Evolutionary conservation across 176 grass and related monocot species (phyloP), one percentile per base, ranked within the genome.

Genomic region (Aechmea fasciata): DNA sequence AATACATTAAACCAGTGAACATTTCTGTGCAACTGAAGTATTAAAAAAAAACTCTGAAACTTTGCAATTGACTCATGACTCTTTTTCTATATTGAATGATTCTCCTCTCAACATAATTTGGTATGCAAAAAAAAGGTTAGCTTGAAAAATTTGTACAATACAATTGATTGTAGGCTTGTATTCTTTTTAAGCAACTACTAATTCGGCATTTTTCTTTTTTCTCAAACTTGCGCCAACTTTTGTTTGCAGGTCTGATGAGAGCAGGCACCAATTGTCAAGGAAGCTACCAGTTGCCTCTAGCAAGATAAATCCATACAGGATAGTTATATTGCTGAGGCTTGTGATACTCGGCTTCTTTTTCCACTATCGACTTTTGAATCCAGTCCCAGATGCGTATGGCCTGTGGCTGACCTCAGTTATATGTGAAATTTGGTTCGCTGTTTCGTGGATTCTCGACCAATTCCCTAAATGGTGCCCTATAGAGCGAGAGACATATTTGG

Each of bases 401-500:
- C 83, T 90, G 52, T 90, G 87, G 87, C 74, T 90, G 57, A 84
- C 82, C 20, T 84, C 82, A 18, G 82, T 84, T 64, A 84, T 84
- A 72, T 84, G 82, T 69, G 82, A 84, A 75, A 73, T 84, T 11
- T 83, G 81, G 81, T 83, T 83, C 73, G 81, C 75, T 19, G 52
- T 83, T 74, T 83, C 81, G 63, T 79, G 82, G 82, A 84, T 84
- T 65, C 71, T 84, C 28, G 82, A 84, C 67, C 82, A 84, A 20
- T 84, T 84, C 18, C 82, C 82, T 3, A 84, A 84, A 75, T 84
- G 82, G 82, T 64, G 48, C 26, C 87, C 87, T 47, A 78, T 86
- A 77, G 74, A 86, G 57, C 74, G 87, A 86, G 87, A 90, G 52
- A 90, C 87, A 17, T 90, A 90, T 59, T 76, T 90, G 76, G 87